phyloP scores from a whole-genome alignment of 768 basidiomycete genomes.

The Macrolepiota albuminosa region DNA sequence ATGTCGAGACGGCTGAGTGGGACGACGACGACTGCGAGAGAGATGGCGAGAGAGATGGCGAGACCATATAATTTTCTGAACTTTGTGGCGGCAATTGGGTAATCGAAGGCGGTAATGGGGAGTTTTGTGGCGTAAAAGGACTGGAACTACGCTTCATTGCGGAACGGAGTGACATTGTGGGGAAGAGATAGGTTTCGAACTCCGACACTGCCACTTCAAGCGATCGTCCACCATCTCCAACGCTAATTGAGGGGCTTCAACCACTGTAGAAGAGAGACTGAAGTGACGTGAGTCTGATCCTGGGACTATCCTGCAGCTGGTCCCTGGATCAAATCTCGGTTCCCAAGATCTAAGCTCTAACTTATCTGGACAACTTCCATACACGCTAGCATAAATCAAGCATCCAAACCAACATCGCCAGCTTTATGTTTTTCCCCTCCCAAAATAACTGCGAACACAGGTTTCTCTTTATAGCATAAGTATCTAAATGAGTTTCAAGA shows the following conservation, averaged over 20 bases:
- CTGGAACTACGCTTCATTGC: conserved; percentile 45
- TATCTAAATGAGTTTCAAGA: no score
- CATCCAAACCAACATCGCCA: not conserved
- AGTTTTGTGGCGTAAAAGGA: conserved; percentile 23
- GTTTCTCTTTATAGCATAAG: no score
- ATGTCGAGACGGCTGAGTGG: conserved; percentile 2
- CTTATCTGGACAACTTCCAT: not conserved
- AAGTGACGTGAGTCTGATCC: not conserved
- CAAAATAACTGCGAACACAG: no score
- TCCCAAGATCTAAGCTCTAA: not conserved
- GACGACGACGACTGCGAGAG: conserved; percentile 12
- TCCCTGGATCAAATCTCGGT: not conserved
- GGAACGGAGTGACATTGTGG: conserved; percentile 37
- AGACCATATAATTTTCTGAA: conserved; percentile 16
- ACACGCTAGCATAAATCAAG: not conserved
- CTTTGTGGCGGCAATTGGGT: conserved; percentile 17
- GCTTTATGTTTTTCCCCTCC: not conserved
- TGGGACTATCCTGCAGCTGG: not conserved
- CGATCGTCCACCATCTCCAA: not conserved
- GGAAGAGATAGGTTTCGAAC: conserved; percentile 12
- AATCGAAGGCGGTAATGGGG: conserved; percentile 13
- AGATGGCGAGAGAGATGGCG: conserved; percentile 12
- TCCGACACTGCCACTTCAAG: conserved; percentile 8
- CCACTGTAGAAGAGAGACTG: not conserved
- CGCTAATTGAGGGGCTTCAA: not conserved